A percentile compares a stretch with the other conserved stretches of the same genome.
Evolutionary conservation across 2,329 filamentous ascomycete genomes (phyloP).

Genomic region (Trichoderma lentiforme): DNA sequence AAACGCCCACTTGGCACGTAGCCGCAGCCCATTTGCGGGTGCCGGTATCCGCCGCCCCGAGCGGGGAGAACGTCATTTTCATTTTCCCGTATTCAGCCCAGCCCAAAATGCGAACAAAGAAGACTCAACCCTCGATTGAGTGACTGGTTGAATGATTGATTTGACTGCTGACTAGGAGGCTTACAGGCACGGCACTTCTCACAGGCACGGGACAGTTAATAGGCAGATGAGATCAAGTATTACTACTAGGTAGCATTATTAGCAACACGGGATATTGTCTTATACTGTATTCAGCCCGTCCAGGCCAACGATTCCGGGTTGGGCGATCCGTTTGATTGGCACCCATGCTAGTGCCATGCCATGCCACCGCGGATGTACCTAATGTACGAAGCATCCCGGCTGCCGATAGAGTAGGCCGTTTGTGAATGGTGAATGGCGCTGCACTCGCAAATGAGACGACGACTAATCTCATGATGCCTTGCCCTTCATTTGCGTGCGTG

Average conservation of each 20-base stretch:
- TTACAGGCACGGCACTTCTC: background rate
- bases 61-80: constrained; percentile 17
- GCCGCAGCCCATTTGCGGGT: constrained; percentile 7
- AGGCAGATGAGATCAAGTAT: background rate
- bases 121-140: background rate
- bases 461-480: background rate
- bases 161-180: background rate
- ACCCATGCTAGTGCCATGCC: constrained; percentile 6
- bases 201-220: background rate
- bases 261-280: background rate
- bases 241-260: background rate
- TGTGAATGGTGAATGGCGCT: background rate
- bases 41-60: constrained; percentile 15
- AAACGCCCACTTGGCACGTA: constrained; percentile 1
- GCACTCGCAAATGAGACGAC: background rate
- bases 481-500: background rate
- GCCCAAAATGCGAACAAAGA: background rate
- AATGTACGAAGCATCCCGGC: background rate
- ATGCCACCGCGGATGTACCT: background rate
- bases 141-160: background rate
- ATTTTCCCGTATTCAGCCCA: constrained; percentile 6
- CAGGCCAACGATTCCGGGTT: constrained; percentile 4
- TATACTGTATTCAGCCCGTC: background rate
- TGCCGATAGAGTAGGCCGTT: background rate
- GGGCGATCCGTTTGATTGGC: constrained; percentile 18